Base-by-base conservation (phyloP, 306 rosid genomes). In the Quercus glauca region DNA sequence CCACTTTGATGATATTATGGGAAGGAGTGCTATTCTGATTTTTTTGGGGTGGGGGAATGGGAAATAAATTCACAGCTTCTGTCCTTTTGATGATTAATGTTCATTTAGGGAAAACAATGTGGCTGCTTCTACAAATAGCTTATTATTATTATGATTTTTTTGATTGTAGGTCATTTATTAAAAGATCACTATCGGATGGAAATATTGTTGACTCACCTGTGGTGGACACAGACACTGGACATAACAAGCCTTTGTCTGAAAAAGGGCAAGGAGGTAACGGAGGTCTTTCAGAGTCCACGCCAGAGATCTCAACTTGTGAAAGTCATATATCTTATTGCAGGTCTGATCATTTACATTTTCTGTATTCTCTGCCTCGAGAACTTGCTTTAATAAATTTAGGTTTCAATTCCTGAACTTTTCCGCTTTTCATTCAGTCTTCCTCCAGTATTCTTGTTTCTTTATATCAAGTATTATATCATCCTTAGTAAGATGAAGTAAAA, bases 161-260 rank as follows among this genome's bases (percentile, higher is more conserved):
- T 64, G 35, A 86, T 80, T 83, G 82, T 78, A 95, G 99, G 89
- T 77, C 86, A 63, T 78, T 61, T 79, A 86, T 92, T 33, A 93
- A 87, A 87, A 90, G 98, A 87, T 96, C 99, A 8, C 88, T 91
- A 65, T 96, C 98, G 17, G 99, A 87, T 78, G 97, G 99, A 59
- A 89, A 87, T 87, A 89, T 96, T 83, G 72, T 78, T 82, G 98
- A 86, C 31, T 63, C 91, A 19, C 61, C 88, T 71, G 70, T 73
- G 64, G 73, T 82, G 49, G 88, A 63, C 79, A 53, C 78, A 69
- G 83, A 83, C 67, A 87, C 60, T 75, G 86, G 81, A 83, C 77
- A 51, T 74, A 71, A 81, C 69, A 85, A 76, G 73, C 82, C 60
- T 71, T 78, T 80, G 52, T 84, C 90, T 64, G 90, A 73, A 76